These are phyloP conservation scores for Eucalyptus rudis DNA, from an alignment of 345 rosid species.

Conservation along the genomic window DNA sequence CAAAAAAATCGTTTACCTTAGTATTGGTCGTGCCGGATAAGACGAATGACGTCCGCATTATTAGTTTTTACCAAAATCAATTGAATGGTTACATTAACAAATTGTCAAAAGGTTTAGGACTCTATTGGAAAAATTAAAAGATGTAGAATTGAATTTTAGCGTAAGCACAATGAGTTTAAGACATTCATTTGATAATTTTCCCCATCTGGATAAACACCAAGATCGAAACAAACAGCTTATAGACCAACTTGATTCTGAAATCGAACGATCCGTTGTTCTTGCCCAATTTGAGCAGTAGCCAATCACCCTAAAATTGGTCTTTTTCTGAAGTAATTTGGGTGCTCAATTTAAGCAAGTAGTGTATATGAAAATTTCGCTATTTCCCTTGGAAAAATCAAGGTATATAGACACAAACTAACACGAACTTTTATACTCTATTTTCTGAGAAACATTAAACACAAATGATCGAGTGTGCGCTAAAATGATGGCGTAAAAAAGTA, in stretches of 20 bases:
- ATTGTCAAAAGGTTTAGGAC: neutral
- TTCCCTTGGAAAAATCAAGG: neutral
- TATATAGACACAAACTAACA: neutral
- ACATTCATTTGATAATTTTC: neutral
- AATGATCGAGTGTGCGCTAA: neutral
- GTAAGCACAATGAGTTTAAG: neutral
- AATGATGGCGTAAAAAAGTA: neutral
- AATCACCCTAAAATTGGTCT: neutral
- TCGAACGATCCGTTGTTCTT: neutral
- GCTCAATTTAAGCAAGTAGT: neutral
- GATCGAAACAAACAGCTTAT: neutral
- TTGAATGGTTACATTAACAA: neutral
- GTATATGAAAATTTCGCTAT: neutral
- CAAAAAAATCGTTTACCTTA: too few relatives aligned
- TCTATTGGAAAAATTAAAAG: too few relatives aligned
- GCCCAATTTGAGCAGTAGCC: neutral
- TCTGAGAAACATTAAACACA: neutral
- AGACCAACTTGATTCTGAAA: neutral
- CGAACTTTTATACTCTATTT: neutral
- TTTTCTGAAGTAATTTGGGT: neutral
- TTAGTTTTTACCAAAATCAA: too few relatives aligned
- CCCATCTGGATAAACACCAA: neutral
- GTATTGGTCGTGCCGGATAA: rapidly evolving
- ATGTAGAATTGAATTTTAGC: too few relatives aligned
- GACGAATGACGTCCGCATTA: rapidly evolving